Base-by-base conservation (phyloP, 1,284 basidiomycete genomes). In the Tilletia horrida region DNA sequence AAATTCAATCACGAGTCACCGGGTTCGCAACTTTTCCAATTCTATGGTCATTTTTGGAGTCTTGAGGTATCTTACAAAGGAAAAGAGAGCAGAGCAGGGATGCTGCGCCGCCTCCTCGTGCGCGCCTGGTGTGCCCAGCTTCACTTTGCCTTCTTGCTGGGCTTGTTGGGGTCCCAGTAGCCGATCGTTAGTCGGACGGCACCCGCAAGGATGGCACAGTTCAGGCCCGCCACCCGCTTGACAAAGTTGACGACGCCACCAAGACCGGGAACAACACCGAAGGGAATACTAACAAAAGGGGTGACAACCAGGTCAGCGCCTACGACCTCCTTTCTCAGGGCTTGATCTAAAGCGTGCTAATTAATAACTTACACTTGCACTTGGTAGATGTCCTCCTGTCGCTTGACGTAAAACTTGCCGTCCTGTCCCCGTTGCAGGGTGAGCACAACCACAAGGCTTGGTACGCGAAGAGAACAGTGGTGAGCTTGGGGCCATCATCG, bases 381-480 rank as follows among this genome's bases (percentile, higher is more conserved):
- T 9, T 70, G 65, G 44, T 81, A 81, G 14, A 74, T 66, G 63
- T 81, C 80, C 50, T 78, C 66, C 62, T 81, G 80, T 18, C 74
- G 67, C 67, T 76, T 71, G 65, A 81, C 50, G 71, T 81, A 81
- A 67, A 76, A 76, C 64, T 75, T 75, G 18, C 74, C 76, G 50
- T 81, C 79, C 23, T 71, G 72, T 9, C 76, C 75, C 1, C 74
- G 69, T 52, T 75, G 73, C 1, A 81, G 74, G 45, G 71, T 69
- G 4, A 81, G 70, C 1, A 71, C 68, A 29, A 81, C 75, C 18
- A 81, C 42, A 52, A 81, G 73, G 7, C 69, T 74, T 55, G 11
- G n/a, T 18, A 21, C n/a, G 3, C 21, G n/a, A 14, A 7, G 29
- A 55, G 35, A 27, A n/a, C 11, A 4, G 4, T 4, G 11, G 35